A percentile compares a stretch with the other conserved stretches of the same genome.
phyloP scores from a whole-genome alignment of 768 basidiomycete genomes.

The Mycena pura region DNA sequence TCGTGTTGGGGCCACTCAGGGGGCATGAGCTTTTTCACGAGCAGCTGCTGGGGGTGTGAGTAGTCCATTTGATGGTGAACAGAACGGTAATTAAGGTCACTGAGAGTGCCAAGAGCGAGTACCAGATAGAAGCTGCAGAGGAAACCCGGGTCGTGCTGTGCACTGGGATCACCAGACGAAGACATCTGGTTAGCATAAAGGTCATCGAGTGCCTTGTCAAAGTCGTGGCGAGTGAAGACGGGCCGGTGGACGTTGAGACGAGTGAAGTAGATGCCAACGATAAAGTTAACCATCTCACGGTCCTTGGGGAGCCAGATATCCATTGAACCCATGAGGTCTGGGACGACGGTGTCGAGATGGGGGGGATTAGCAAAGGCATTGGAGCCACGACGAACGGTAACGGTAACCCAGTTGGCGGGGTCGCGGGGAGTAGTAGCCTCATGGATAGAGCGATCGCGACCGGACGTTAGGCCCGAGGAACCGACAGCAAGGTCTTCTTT shows the following conservation, averaged over 20 bases:
- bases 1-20: constrained; percentile 80
- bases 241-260: constrained; percentile 84
- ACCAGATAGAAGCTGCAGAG: constrained; percentile 80
- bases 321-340: constrained; percentile 46
- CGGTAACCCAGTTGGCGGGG: constrained; percentile 62
- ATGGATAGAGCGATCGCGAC: constrained; percentile 64
- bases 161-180: neutral
- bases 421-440: constrained; percentile 67
- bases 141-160: constrained; percentile 76
- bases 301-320: constrained; percentile 81
- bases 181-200: constrained; percentile 65
- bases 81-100: constrained; percentile 79
- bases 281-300: constrained; percentile 63
- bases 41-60: constrained; percentile 40
- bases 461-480: constrained; percentile 71
- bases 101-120: constrained; percentile 81
- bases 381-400: constrained; percentile 59
- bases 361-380: constrained; percentile 30
- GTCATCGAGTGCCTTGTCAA: constrained; percentile 66
- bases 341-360: constrained; percentile 37
- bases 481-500: constrained; percentile 82
- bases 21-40: constrained; percentile 69
- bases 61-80: constrained; percentile 57
- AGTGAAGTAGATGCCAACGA: constrained; percentile 76
- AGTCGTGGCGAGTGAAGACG: constrained; percentile 72